phyloP scores from a whole-genome alignment of 768 basidiomycete genomes.

The Lactarius trivialis region DNA sequence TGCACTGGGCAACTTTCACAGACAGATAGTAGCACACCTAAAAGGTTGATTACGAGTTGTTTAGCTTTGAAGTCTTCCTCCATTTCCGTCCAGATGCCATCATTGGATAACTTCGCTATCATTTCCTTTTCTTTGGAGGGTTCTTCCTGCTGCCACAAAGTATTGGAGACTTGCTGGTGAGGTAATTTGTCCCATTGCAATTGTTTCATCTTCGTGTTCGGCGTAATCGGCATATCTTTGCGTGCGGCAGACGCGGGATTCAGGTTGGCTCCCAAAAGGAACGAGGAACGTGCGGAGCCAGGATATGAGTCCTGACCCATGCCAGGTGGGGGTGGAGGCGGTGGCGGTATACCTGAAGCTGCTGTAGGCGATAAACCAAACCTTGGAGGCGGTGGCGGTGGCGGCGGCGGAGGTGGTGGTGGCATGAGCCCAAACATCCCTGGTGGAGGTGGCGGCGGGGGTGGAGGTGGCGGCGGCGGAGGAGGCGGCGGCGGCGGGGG shows the following conservation, averaged over 20 bases:
- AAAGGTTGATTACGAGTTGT: constrained; percentile 83
- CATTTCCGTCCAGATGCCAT: constrained; percentile 94
- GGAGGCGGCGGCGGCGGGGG: constrained; percentile 27
- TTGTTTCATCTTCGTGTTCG: constrained; percentile 93
- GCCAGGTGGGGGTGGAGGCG: constrained; percentile 35
- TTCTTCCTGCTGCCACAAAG: constrained; percentile 75
- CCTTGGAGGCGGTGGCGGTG: constrained; percentile 35
- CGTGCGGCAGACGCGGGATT: constrained; percentile 53
- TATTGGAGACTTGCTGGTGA: constrained; percentile 77
- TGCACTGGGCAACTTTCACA: not conserved
- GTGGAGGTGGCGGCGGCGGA: constrained; percentile 29
- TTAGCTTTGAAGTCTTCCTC: constrained; percentile 98
- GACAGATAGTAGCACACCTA: constrained; percentile 46
- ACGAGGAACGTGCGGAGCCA: constrained; percentile 51
- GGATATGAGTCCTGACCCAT: constrained; percentile 32
- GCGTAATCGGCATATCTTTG: constrained; percentile 81
- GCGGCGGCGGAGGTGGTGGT: constrained; percentile 29
- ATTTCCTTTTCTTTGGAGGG: constrained; percentile 70
- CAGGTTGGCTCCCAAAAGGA: constrained; percentile 52
- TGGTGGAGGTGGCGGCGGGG: constrained; percentile 28
- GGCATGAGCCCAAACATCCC: constrained; percentile 30
- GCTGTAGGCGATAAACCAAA: constrained; percentile 26
- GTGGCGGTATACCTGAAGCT: constrained; percentile 28
- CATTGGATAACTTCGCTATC: constrained; percentile 70
- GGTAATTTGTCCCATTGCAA: constrained; percentile 98